phyloP scores from a whole-genome alignment of 495 filamentous ascomycete genomes.

The Penicillium robsamsonii region DNA sequence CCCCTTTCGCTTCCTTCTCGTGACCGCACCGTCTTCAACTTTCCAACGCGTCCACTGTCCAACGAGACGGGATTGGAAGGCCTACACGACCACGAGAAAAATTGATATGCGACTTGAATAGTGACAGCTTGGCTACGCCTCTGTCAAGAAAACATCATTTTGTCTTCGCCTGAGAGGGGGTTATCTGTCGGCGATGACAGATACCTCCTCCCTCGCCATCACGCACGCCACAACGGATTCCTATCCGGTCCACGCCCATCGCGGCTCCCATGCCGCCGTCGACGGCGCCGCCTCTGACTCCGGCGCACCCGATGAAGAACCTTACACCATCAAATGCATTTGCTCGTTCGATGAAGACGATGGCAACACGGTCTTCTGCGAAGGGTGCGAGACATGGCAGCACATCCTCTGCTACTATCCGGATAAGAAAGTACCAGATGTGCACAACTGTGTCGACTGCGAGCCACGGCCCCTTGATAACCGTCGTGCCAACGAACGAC shows the following conservation, averaged over 20 bases:
- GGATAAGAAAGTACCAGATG: slow-evolving; percentile 66
- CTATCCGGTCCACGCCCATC: slow-evolving; percentile 59
- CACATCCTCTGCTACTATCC: slow-evolving; percentile 96
- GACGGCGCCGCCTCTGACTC: slow-evolving; percentile 58
- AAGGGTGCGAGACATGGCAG: slow-evolving; percentile 95
- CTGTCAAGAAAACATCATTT: slow-evolving; percentile 23
- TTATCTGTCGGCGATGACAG: slow-evolving; percentile 87
- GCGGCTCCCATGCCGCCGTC: slow-evolving; percentile 47
- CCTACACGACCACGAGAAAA: neutral
- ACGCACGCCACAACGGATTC: slow-evolving; percentile 63
- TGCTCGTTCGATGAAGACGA: slow-evolving; percentile 92
- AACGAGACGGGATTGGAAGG: slow-evolving; percentile 3
- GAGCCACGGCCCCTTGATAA: slow-evolving; percentile 69
- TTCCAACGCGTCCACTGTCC: slow-evolving; percentile 6
- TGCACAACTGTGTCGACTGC: slow-evolving; percentile 87
- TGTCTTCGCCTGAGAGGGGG: slow-evolving; percentile 50
- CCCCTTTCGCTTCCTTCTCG: slow-evolving; percentile 28
- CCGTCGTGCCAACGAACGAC: slow-evolving; percentile 66
- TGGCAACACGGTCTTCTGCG: slow-evolving; percentile 95
- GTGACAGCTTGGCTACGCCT: slow-evolving; percentile 29
- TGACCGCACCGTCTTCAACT: slow-evolving; percentile 14
- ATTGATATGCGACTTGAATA: slow-evolving; percentile 40
- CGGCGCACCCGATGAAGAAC: slow-evolving; percentile 66
- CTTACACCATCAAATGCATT: slow-evolving; percentile 97
- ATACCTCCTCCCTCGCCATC: slow-evolving; percentile 61